These are phyloP conservation scores for Starmerella vaccinii DNA, from an alignment of 805 yeast genomes.

Conservation along the genomic window DNA sequence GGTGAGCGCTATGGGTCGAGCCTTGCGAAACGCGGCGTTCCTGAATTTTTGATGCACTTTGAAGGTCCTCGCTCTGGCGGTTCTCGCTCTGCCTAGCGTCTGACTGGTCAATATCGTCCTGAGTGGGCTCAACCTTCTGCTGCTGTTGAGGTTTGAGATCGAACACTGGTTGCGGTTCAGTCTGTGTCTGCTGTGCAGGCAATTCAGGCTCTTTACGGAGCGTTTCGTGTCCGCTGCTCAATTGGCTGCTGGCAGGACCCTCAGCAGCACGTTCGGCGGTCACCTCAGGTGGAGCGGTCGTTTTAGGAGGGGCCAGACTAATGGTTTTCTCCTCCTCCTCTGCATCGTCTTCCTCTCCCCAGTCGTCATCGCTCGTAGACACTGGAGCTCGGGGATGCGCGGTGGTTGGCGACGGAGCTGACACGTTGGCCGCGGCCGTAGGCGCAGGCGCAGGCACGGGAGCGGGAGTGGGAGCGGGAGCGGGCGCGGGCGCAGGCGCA, in stretches of 20 bases:
- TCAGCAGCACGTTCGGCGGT: slow-evolving; percentile 4
- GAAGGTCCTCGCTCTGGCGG: neutral
- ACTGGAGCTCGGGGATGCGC: neutral
- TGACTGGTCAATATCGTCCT: neutral
- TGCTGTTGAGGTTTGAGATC: slow-evolving; percentile 9
- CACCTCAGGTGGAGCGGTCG: slow-evolving; percentile 3
- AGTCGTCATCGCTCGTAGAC: slow-evolving; percentile 18
- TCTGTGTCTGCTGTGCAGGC: neutral
- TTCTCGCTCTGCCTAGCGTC: too few relatives aligned
- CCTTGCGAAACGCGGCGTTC: too few relatives aligned
- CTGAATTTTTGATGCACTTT: neutral
- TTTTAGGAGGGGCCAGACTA: slow-evolving; percentile 18
- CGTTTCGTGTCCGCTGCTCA: neutral
- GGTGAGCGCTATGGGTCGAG: too few relatives aligned
- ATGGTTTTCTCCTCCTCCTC: slow-evolving; percentile 23
- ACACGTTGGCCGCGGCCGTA: neutral
- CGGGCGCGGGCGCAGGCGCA: slow-evolving; percentile 5
- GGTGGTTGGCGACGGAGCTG: neutral
- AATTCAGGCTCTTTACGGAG: neutral
- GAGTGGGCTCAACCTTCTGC: slow-evolving; percentile 8
- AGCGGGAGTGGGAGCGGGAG: slow-evolving; percentile 5
- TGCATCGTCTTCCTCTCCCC: slow-evolving; percentile 22
- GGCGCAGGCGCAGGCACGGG: slow-evolving; percentile 5
- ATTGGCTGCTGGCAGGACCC: neutral
- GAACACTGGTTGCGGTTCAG: slow-evolving; percentile 2